Conservation (phyloP, 2,329 filamentous ascomycete species). For the Diaporthe longicolla region DNA sequence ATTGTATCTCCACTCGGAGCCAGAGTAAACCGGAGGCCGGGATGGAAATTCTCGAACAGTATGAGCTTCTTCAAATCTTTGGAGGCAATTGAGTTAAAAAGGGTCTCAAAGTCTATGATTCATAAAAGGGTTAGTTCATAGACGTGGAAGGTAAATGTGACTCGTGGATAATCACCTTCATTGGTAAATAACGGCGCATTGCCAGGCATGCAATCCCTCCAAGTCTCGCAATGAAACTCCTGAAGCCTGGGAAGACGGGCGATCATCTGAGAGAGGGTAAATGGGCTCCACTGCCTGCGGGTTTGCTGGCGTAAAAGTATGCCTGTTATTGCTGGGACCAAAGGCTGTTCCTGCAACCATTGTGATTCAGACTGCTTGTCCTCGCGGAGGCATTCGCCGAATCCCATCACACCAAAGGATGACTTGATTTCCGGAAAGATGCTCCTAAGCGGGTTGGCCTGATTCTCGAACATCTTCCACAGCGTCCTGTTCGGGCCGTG, state of each 20-base stretch:
- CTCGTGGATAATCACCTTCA: no score
- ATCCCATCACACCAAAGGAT: neutral
- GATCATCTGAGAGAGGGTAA: conserved; percentile 49
- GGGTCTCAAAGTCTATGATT: neutral
- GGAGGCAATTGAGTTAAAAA: conserved; percentile 39
- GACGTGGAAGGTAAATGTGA: no score
- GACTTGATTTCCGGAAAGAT: neutral
- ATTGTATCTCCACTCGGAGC: neutral
- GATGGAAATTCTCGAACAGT: conserved; percentile 40
- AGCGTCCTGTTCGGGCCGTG: neutral
- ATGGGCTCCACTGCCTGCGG: neutral
- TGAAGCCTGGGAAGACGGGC: conserved; percentile 49
- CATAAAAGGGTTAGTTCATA: no score
- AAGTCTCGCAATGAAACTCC: conserved; percentile 51
- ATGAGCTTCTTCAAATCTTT: conserved; percentile 40
- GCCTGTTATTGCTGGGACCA: neutral
- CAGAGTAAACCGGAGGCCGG: neutral
- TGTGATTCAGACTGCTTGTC: no score
- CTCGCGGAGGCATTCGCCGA: neutral
- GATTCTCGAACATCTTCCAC: neutral
- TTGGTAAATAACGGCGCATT: conserved; percentile 9
- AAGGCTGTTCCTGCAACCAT: neutral
- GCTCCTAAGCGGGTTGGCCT: no score
- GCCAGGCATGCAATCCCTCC: conserved; percentile 47
- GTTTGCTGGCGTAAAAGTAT: neutral